Base-by-base conservation (phyloP, 495 filamentous ascomycete species). In the Penicillium cinerascens region DNA sequence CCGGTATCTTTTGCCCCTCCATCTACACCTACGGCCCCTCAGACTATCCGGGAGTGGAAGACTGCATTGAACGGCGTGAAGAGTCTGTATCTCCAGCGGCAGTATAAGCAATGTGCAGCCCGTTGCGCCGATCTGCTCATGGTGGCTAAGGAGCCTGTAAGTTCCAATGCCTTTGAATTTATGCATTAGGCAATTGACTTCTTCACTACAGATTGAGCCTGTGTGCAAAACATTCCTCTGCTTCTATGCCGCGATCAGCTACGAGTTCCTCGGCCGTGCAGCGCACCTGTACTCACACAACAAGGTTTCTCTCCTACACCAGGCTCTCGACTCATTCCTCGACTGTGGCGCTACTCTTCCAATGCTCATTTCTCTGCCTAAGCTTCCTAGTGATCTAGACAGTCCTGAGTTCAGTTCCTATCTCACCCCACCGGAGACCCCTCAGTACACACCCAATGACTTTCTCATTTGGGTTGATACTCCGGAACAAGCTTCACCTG, bases 51-150 rank as follows among this genome's bases (percentile, higher is more conserved):
- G 6, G 63, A 77, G 41, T 78, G 76, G 76, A 65, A 60, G 35
- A 7, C 4, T 6, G 57, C 55, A 6, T 57, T 78, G 0, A 44
- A 54, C 3, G 56, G 62, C 5, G 59, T 75, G 38, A 78, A 77
- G 47, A 27, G 58, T 18, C 52, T 75, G 9, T 76, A 71, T 52
- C 38, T 68, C 15, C 66, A 67, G 20, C 64, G 60, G 3, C 73
- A 77, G 42, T 78, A 75, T 61, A 77, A 78, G 42, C 66, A 73
- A 54, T 80, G 77, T 62, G 57, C 64, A 13, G 55, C 65, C n/a
- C 63, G 63, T 18, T 68, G 66, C 33, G 47, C 52, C 4, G 60
- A 70, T 13, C 53, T 78, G 9, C 54, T 77, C 0, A 43, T 43
- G 6, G 50, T 53, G 6, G 54, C 59, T 17, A 63, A 51, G 4